Evolutionary conservation across 345 rosid genomes (phyloP), one percentile per base, ranked within the genome.

Genomic region (Eucalyptus coolabah): DNA sequence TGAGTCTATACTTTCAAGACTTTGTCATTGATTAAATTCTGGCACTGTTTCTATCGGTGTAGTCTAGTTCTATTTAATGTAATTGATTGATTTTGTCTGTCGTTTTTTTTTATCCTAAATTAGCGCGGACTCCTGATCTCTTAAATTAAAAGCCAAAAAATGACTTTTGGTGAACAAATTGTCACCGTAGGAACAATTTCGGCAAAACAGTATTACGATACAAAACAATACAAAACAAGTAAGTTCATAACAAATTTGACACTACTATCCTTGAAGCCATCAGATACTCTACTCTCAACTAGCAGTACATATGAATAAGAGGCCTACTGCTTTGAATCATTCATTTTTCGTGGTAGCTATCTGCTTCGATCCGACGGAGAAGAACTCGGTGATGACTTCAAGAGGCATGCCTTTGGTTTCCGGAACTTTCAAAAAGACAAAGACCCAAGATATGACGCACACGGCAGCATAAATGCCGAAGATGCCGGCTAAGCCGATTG

Each of bases 321-420:
- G 47, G 83, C 28, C 4, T 24, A 77, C 7, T 37, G 24, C 83
- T 37, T 37, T 4, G 30, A 77, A 40, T 92, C 89, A 94, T 77
- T 94, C 93, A 5, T 53, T 88, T 92, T 94, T 95, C 32, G 90
- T 86, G 69, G 94, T 90, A 24, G 91, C 89, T 67, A 89, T 92
- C 90, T 95, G 95, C 88, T 92, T 94, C n/a, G 99, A 98, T 45
- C 99, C 99, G 86, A 94, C 93, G 82, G 97, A 94, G 86, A 96
- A 97, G 96, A 96, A 97, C 90, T 97, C 99, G 24, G 96, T 94
- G 88, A 97, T 97, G 91, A 97, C 99, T 92, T 97, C 99, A 86
- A 97, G 96, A 24, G 99, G 99, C 99, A 97, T 96, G 63, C 99
- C 99, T 92, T 97, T 96, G 90, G 99, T 97, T 92, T 97, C 99